These are phyloP conservation scores for Globisporangium rhizosaccharum DNA, from an alignment of 352 stramenopile genomes.

Conservation along the genomic window DNA sequence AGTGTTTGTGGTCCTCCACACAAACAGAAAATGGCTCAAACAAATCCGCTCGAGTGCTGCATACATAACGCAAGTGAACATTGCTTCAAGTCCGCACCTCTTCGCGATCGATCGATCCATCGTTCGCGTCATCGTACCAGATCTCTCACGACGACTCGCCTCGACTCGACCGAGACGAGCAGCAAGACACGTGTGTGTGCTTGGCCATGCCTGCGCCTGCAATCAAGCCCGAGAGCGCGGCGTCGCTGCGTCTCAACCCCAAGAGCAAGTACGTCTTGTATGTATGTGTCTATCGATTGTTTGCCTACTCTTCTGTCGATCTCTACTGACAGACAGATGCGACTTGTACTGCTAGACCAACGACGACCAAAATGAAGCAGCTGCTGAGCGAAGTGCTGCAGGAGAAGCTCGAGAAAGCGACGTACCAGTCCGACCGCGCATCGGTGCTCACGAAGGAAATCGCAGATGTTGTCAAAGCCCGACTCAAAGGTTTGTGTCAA, in stretches of 20 bases:
- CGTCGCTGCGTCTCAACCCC: conserved; percentile 47
- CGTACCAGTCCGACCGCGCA: conserved; percentile 72
- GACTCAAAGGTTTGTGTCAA: conserved; percentile 61
- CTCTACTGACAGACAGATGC: not conserved
- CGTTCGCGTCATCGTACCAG: not conserved
- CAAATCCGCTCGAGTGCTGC: not conserved
- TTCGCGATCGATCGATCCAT: not conserved
- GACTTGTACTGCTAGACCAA: conserved; percentile 27
- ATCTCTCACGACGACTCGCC: not conserved
- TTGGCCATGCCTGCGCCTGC: conserved; percentile 33
- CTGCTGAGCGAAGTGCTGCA: conserved; percentile 56
- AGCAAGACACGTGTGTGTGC: not conserved
- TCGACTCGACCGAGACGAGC: not conserved
- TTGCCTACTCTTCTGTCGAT: not conserved
- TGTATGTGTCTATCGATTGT: not conserved
- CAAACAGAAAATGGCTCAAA: not conserved
- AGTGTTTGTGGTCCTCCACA: not conserved
- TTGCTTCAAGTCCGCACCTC: not conserved
- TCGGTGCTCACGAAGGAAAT: conserved; percentile 82
- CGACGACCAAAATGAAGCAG: conserved; percentile 80
- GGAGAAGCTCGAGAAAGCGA: conserved; percentile 58
- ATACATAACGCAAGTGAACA: not conserved
- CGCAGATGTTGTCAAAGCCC: conserved; percentile 76
- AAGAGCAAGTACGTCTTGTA: conserved; percentile 30
- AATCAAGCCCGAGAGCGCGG: conserved; percentile 31